Percentiles rank a stretch among this genome's conserved stretches.
Conservation (phyloP, 78 protist species). For the Dictyostelium purpureum region DNA sequence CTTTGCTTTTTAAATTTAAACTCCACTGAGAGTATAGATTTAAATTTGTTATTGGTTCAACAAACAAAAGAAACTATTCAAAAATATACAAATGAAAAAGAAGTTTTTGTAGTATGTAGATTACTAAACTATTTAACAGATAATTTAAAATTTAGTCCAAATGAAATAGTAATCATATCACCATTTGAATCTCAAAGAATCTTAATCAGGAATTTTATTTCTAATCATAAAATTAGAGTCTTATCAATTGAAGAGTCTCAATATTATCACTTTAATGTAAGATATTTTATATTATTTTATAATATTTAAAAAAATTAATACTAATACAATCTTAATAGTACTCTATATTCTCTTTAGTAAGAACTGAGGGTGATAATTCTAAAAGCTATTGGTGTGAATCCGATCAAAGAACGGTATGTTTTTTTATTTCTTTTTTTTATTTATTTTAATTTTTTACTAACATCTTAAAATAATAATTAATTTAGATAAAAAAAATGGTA, state of each 20-base stretch:
- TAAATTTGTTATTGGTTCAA: neutral
- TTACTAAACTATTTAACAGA: neutral
- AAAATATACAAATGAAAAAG: neutral
- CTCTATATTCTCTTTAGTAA: constrained; percentile 35
- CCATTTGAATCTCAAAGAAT: constrained; percentile 37
- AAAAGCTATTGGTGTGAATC: constrained; percentile 15
- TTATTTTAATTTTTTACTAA: neutral
- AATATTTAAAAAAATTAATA: neutral
- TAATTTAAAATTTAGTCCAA: neutral
- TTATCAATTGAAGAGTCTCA: constrained; percentile 13
- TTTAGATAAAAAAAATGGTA: neutral
- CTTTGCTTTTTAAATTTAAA: constrained; percentile 16
- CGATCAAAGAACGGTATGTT: neutral
- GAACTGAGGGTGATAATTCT: neutral
- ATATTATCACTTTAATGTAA: constrained; percentile 29
- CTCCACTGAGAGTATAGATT: neutral
- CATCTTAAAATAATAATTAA: neutral
- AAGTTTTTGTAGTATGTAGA: constrained; percentile 1
- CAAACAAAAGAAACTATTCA: neutral
- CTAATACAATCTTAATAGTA: neutral
- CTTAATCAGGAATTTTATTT: neutral
- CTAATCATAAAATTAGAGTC: neutral
- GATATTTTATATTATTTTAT: neutral
- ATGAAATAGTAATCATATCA: neutral
- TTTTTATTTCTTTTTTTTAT: neutral